phyloP scores from a whole-genome alignment of 768 basidiomycete species.

The Pulveroboletus sp. region DNA sequence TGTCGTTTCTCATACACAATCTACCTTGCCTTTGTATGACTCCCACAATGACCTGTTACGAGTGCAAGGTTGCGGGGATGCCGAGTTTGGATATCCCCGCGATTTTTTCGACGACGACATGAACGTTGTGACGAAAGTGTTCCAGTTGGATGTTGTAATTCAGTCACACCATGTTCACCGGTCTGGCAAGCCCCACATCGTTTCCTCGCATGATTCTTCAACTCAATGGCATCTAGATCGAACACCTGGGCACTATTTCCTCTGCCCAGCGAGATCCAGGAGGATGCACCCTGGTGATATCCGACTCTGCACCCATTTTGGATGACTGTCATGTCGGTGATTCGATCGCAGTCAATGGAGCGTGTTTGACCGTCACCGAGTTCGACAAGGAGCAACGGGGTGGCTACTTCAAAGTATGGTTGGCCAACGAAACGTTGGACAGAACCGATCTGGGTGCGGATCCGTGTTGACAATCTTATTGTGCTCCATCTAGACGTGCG shows the following conservation, averaged over 20 bases:
- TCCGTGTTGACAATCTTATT: neutral
- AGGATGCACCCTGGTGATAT: slow-evolving; percentile 82
- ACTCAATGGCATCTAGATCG: slow-evolving; percentile 54
- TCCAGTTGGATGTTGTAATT: neutral
- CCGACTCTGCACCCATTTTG: slow-evolving; percentile 66
- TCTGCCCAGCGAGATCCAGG: slow-evolving; percentile 59
- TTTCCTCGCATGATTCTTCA: neutral
- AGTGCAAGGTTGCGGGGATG: slow-evolving; percentile 5
- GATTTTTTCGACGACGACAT: slow-evolving; percentile 20
- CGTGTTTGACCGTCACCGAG: slow-evolving; percentile 87
- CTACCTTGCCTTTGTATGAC: slow-evolving; percentile 39
- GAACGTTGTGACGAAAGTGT: slow-evolving; percentile 1
- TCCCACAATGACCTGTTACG: slow-evolving; percentile 35
- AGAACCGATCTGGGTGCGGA: slow-evolving; percentile 82
- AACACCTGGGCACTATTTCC: slow-evolving; percentile 78
- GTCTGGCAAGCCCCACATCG: slow-evolving; percentile 50
- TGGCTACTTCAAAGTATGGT: slow-evolving; percentile 89
- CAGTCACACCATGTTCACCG: slow-evolving; percentile 62
- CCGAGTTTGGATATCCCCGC: neutral
- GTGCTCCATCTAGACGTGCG: slow-evolving; percentile 2
- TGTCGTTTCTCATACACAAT: slow-evolving; percentile 3
- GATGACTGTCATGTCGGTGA: slow-evolving; percentile 91
- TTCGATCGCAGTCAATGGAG: slow-evolving; percentile 87
- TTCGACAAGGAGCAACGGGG: slow-evolving; percentile 60
- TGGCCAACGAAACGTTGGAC: slow-evolving; percentile 92